Evolutionary conservation across 208 protist species (phyloP), one percentile per base, ranked within the genome.

Genomic region (Trichomonas tenax): DNA sequence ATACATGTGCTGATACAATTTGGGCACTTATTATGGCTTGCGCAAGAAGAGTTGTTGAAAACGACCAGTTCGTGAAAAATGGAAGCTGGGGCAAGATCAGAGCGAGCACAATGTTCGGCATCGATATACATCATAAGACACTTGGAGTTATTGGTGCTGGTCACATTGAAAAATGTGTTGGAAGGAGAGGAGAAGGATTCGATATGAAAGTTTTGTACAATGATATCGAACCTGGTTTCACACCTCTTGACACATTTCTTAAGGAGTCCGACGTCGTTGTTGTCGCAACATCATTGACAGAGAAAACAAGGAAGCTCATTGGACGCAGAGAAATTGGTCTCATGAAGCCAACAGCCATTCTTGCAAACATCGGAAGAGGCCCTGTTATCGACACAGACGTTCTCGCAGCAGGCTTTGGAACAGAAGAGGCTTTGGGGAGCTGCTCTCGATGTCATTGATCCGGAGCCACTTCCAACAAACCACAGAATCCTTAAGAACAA

Each of bases 281-380:
- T 26, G 31, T 49, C 3, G 34, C 40, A 26, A 96, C 84, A 23
- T 84, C 96, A 36, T 11, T 96, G n/a, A 97, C 58, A 21, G 95
- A 89, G 0, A 36, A 96, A 23, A 97, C 97, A 14, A 86, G 82
- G 38, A 58, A 36, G 31, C 21, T 97, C 63, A 63, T 97, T n/a
- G 21, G 44, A 1, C 0, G 2, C 0, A 34, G 44, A 14, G 36
- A 96, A 40, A 58, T 97, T 38, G 40, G 31, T 2, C 36, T 84
- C 4, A 97, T 97, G 97, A 97, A 97, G 58, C 38, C 9, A 6
- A 96, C 34, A 31, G 96, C 97, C 1, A 40, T 96, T 8, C 34
- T 97, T 2, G 82, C 97, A 3, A 97, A 97, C 96, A 95, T 63
- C 10, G 96, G 86, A 17, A 96, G 97, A 26, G 97, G 97, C 4